Percentiles rank a stretch among this genome's conserved stretches.
Conservation (phyloP, 495 filamentous ascomycete species). For the Lentithecium fluviatile region DNA sequence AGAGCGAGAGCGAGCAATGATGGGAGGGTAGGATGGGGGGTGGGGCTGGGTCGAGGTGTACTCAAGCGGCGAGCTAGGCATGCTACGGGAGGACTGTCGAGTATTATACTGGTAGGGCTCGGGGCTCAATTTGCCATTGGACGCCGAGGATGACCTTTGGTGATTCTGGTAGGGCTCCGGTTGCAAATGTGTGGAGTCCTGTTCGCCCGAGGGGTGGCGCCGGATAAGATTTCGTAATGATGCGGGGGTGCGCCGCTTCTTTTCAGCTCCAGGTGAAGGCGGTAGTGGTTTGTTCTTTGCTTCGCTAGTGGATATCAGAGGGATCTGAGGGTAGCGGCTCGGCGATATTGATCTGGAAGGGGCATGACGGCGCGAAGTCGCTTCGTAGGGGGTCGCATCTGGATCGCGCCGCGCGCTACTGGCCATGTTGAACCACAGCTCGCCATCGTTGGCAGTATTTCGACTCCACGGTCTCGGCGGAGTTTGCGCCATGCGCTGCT, state of each 20-base stretch:
- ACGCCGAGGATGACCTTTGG: slow-evolving; percentile 13
- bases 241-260: slow-evolving; percentile 20
- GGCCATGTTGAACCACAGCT: slow-evolving; percentile 29
- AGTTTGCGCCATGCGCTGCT: slow-evolving; percentile 13
- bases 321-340: slow-evolving; percentile 19
- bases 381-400: slow-evolving; percentile 28
- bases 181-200: slow-evolving; percentile 27
- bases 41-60: slow-evolving; percentile 5
- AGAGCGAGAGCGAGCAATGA: slow-evolving; percentile 16
- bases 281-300: slow-evolving; percentile 25
- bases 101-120: slow-evolving; percentile 19
- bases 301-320: slow-evolving; percentile 25
- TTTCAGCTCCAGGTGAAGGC: slow-evolving; percentile 27
- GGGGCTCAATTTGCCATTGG: slow-evolving; percentile 17
- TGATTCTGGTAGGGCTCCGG: slow-evolving; percentile 24
- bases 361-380: slow-evolving; percentile 26
- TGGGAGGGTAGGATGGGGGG: neutral
- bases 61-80: slow-evolving; percentile 27
- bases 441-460: slow-evolving; percentile 1
- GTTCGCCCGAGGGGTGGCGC: slow-evolving; percentile 21
- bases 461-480: neutral
- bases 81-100: slow-evolving; percentile 28
- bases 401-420: slow-evolving; percentile 9
- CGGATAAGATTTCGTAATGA: slow-evolving; percentile 29
- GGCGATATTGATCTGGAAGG: slow-evolving; percentile 23